Evolutionary conservation across 1,284 basidiomycete species (phyloP), one percentile per base, ranked within the genome.

Genomic region (Quambalaria eucalypti): DNA sequence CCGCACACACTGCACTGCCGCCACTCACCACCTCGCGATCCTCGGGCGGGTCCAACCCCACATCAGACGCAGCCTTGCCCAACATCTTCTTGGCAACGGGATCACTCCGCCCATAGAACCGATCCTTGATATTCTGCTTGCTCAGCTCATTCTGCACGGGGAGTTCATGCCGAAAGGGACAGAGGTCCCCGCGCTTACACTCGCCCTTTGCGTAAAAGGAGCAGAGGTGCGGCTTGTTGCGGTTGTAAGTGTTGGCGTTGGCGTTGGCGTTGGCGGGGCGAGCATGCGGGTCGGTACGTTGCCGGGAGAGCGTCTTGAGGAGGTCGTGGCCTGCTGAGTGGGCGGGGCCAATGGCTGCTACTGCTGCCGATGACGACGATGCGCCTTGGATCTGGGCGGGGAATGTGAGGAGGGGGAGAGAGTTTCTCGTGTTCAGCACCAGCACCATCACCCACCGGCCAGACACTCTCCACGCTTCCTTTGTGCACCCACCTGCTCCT

Each of bases 191-290:
- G 38, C 95, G 83, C 39, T 82, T 90, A 75, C 95, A 99, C 57
- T 90, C 87, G 0, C 95, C 95, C 78, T 97, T 97, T 40, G 83
- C 86, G 72, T 87, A 98, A 81, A 98, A 97, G 1, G 89, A 90
- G 76, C 95, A 99, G 8, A 95, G 76, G 65, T 96, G 88, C 48
- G 93, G 89, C 54, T 88, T 80, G 78, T 98, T 97, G 51, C 91
- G 85, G 78, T 97, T 96, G 80, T 97, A 98, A n/a, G n/a, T n/a
- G 73, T 90, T 89, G 0, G 93, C 91, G 69, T 96, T 91, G 29
- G 9, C 25, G 8, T 8, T 25, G 7, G 8, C 6, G 25, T 31
- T 50, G 25, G 19, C 14, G 23, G 47, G 23, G 12, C 28, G 19
- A 28, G 21, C 48, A 3, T 21, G 55, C 7, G 53, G 53, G 53